These are phyloP conservation scores for Colletotrichum euphorbiae DNA, from an alignment of 2,329 filamentous ascomycete genomes.

Conservation along the genomic window DNA sequence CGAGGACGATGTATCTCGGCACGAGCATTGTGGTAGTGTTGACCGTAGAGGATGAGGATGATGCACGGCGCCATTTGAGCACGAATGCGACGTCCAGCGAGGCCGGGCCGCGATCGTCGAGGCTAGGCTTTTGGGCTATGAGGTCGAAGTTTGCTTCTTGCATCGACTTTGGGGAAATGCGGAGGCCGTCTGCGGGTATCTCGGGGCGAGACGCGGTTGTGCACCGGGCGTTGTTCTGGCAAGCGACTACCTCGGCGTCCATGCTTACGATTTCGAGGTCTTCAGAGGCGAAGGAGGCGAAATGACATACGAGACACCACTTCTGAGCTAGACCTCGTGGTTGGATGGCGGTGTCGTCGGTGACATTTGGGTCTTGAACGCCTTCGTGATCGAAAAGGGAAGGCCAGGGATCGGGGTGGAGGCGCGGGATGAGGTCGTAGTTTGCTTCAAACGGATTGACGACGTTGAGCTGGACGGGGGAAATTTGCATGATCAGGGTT, in stretches of 20 bases:
- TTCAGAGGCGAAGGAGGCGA: constrained; percentile 82
- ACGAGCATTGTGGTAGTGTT: constrained; percentile 79
- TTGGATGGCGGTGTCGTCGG: constrained; percentile 44
- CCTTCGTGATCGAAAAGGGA: constrained; percentile 79
- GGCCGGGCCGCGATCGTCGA: constrained; percentile 85
- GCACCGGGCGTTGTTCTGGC: constrained; percentile 73
- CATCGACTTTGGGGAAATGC: constrained; percentile 74
- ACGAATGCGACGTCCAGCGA: constrained; percentile 80
- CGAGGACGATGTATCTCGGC: constrained; percentile 83
- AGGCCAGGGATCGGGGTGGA: constrained; percentile 86
- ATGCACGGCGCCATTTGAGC: constrained; percentile 79
- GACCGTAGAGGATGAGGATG: constrained; percentile 43
- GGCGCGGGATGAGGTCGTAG: constrained; percentile 84
- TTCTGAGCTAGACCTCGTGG: constrained; percentile 77
- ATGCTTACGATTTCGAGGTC: constrained; percentile 74
- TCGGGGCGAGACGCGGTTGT: constrained; percentile 54
- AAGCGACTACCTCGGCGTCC: constrained; percentile 69
- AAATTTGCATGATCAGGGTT: constrained; percentile 81
- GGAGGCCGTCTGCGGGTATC: constrained; percentile 55
- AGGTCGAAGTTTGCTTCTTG: constrained; percentile 80
- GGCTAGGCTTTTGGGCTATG: constrained; percentile 77
- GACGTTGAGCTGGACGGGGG: constrained; percentile 76
- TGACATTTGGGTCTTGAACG: constrained; percentile 51
- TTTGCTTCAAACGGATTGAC: constrained; percentile 91
- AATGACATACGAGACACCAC: constrained; percentile 81